Evolutionary conservation across 163 green algal species (phyloP).

Genomic region (Coccomyxa subellipsoidea): DNA sequence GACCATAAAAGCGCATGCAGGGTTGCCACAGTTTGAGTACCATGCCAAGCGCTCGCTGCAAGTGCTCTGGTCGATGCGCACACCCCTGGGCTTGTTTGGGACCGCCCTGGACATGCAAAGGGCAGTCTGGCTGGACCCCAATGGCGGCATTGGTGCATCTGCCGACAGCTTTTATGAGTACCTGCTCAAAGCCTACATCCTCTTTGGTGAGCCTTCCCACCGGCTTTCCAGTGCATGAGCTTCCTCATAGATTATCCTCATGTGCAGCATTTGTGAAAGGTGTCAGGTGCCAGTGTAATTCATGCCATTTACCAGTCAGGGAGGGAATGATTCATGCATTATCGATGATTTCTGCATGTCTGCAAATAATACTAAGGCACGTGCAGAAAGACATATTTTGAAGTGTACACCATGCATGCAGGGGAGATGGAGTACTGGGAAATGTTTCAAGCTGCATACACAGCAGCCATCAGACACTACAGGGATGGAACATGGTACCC

Average conservation of each 20-base stretch:
- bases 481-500: conserved; percentile 54
- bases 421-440: conserved; percentile 65
- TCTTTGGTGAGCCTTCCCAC: conserved; percentile 64
- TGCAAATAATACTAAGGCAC: neutral
- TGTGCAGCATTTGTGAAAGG: neutral
- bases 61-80: conserved; percentile 35
- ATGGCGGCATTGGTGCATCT: conserved; percentile 79
- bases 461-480: conserved; percentile 57
- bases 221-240: neutral
- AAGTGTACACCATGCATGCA: neutral
- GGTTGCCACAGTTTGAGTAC: conserved; percentile 19
- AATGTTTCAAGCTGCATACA: conserved; percentile 84
- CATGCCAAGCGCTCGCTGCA: conserved; percentile 14
- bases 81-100: conserved; percentile 70
- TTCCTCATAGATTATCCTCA: neutral
- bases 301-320: no score
- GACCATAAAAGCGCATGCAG: neutral
- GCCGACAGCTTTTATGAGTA: conserved; percentile 97
- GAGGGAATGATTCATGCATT: no score
- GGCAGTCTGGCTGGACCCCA: conserved; percentile 61
- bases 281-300: no score
- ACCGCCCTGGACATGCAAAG: conserved; percentile 68
- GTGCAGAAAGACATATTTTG: no score
- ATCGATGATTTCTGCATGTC: neutral
- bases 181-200: conserved; percentile 93